phyloP scores from a whole-genome alignment of 148 eudicot genomes.

The Chenopodium formosanum region DNA sequence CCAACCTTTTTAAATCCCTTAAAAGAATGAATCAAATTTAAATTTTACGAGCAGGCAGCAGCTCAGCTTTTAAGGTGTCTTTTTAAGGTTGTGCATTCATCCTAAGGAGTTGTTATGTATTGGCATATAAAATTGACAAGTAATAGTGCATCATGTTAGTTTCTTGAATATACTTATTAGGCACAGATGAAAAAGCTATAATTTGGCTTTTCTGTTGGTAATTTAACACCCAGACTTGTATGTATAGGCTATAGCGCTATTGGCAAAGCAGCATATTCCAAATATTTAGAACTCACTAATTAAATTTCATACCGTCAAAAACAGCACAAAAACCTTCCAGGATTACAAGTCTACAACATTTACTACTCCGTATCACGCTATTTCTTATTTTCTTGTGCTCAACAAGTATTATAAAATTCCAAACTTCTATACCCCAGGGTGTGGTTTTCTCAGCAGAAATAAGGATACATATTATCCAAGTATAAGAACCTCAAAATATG shows the following conservation, averaged over 20 bases:
- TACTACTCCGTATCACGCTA: background rate
- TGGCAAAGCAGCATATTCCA: background rate
- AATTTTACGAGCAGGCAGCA: background rate
- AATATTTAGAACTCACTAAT: background rate
- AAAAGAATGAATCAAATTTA: background rate
- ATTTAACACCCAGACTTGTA: background rate
- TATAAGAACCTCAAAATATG: background rate
- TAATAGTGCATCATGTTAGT: too few species aligned
- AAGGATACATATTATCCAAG: background rate
- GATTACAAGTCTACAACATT: background rate
- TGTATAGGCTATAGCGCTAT: background rate
- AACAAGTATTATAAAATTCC: background rate
- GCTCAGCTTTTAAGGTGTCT: too few species aligned
- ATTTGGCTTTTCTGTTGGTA: background rate
- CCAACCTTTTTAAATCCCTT: too few species aligned
- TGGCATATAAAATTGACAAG: too few species aligned
- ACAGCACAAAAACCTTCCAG: background rate
- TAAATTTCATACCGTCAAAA: background rate
- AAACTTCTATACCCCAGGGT: background rate
- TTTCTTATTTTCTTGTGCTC: background rate
- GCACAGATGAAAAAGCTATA: background rate
- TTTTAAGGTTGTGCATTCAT: too few species aligned
- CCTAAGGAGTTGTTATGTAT: too few species aligned
- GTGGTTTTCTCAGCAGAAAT: background rate
- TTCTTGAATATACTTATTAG: background rate